Evolutionary conservation across 805 yeast genomes (phyloP).

Genomic region (Sugiyamaella mastotermitis): DNA sequence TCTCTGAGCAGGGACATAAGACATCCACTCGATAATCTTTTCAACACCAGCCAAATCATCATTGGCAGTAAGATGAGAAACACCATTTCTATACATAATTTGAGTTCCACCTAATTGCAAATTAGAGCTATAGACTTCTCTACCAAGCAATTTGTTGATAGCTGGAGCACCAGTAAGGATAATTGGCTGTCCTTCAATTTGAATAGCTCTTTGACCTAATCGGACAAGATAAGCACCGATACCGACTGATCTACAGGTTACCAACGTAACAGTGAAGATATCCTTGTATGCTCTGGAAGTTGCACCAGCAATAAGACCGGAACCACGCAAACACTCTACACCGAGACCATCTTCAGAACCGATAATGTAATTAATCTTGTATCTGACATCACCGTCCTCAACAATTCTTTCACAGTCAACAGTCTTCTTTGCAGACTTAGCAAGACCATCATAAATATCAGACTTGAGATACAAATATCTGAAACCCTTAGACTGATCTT

Average conservation of each 20-base stretch:
- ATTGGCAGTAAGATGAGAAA: conserved; percentile 92
- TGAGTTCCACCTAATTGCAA: conserved; percentile 99
- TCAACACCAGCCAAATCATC: conserved; percentile 96
- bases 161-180: conserved; percentile 99
- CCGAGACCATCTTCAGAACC: conserved; percentile 97
- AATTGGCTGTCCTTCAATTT: conserved; percentile 97
- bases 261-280: conserved; percentile 94
- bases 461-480: conserved; percentile 75
- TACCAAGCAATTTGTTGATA: conserved; percentile 90
- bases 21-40: conserved; percentile 91
- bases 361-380: conserved; percentile 74
- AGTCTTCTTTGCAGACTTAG: conserved; percentile 33
- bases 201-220: conserved; percentile 97
- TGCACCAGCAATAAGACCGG: conserved; percentile 98
- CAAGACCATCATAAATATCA: conserved; percentile 55
- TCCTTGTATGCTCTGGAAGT: conserved; percentile 97
- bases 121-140: conserved; percentile 95
- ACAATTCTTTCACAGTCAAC: conserved; percentile 74
- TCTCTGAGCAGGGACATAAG: conserved; percentile 88
- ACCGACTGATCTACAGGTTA: conserved; percentile 99
- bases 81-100: conserved; percentile 98
- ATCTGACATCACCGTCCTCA: conserved; percentile 79
- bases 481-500: conserved; percentile 79
- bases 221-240: conserved; percentile 98
- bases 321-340: conserved; percentile 96